A percentile compares a stretch with the other conserved stretches of the same genome.
phyloP scores from a whole-genome alignment of 257 asterid genomes.

The Leptodermis oblonga region DNA sequence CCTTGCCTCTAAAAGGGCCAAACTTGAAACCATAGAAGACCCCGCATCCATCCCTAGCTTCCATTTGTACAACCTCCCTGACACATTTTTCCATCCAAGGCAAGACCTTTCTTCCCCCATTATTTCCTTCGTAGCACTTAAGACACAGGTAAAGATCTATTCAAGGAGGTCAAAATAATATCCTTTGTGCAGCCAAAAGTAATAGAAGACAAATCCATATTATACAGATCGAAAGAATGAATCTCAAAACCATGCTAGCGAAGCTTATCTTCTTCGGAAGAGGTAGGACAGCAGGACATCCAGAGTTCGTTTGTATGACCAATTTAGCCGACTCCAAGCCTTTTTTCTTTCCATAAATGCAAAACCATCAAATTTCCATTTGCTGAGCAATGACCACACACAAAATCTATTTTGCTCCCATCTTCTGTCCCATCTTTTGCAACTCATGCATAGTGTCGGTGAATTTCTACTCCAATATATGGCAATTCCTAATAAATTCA shows the following conservation, averaged over 20 bases:
- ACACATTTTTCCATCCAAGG: no score
- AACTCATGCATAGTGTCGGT: slow-evolving; percentile 14
- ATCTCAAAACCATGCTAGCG: slow-evolving; percentile 40
- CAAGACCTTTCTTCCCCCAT: slow-evolving; percentile 18
- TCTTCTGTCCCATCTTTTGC: slow-evolving; percentile 25
- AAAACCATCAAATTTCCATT: slow-evolving; percentile 29
- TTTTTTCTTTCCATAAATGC: slow-evolving; percentile 28
- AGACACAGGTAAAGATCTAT: slow-evolving; percentile 26
- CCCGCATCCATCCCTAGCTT: slow-evolving; percentile 22
- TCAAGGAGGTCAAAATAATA: slow-evolving; percentile 43
- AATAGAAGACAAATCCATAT: slow-evolving; percentile 45
- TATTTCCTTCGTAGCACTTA: slow-evolving; percentile 43
- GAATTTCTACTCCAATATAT: slow-evolving; percentile 71
- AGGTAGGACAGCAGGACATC: slow-evolving; percentile 27
- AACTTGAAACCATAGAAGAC: slow-evolving; percentile 28
- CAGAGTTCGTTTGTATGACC: slow-evolving; percentile 23
- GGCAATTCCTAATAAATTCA: slow-evolving; percentile 85
- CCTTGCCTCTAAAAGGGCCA: slow-evolving; percentile 34
- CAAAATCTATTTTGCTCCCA: slow-evolving; percentile 21
- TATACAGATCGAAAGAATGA: slow-evolving; percentile 59
- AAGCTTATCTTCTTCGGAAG: slow-evolving; percentile 39
- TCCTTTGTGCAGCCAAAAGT: slow-evolving; percentile 44
- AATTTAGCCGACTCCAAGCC: slow-evolving; percentile 29
- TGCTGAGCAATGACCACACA: slow-evolving; percentile 28
- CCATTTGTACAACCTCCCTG: slow-evolving; percentile 32